Conservation (phyloP, 768 basidiomycete genomes). For the Austroboletus eburneus region DNA sequence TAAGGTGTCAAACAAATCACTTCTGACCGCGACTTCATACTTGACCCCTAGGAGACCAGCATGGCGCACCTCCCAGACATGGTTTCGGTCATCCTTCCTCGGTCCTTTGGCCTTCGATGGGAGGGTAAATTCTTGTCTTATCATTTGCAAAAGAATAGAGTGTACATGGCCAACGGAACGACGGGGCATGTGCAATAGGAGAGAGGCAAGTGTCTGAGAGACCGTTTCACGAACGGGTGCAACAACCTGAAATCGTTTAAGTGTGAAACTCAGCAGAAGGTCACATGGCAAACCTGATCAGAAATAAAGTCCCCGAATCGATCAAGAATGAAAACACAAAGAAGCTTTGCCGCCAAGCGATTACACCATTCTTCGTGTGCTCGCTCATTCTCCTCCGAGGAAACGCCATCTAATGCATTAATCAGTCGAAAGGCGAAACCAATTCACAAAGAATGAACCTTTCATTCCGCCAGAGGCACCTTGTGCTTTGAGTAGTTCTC, state of each 20-base stretch:
- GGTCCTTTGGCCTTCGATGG: slow-evolving; percentile 32
- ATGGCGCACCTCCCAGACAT: slow-evolving; percentile 96
- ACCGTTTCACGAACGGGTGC: slow-evolving; percentile 97
- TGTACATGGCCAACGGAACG: slow-evolving; percentile 78
- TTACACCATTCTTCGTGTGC: slow-evolving; percentile 89
- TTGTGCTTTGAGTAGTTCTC: slow-evolving; percentile 83
- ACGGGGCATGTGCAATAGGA: slow-evolving; percentile 85
- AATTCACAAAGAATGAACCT: slow-evolving; percentile 37
- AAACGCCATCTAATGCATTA: slow-evolving; percentile 43
- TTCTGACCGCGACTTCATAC: slow-evolving; percentile 94
- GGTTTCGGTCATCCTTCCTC: slow-evolving; percentile 40
- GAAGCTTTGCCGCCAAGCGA: slow-evolving; percentile 75
- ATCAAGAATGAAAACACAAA: slow-evolving; percentile 89
- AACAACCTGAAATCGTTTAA: slow-evolving; percentile 52
- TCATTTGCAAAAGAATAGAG: slow-evolving; percentile 85
- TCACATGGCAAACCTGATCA: slow-evolving; percentile 56
- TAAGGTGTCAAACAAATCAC: slow-evolving; percentile 60
- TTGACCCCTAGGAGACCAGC: slow-evolving; percentile 97
- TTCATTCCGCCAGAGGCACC: slow-evolving; percentile 80
- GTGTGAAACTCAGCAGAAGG: background rate
- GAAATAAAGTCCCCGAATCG: slow-evolving; percentile 98
- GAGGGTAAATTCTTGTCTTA: slow-evolving; percentile 74
- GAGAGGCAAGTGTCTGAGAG: slow-evolving; percentile 87
- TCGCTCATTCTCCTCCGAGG: slow-evolving; percentile 53
- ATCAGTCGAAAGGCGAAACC: background rate